Conservation (phyloP, 805 yeast species). For the Clavispora carvajalis region DNA sequence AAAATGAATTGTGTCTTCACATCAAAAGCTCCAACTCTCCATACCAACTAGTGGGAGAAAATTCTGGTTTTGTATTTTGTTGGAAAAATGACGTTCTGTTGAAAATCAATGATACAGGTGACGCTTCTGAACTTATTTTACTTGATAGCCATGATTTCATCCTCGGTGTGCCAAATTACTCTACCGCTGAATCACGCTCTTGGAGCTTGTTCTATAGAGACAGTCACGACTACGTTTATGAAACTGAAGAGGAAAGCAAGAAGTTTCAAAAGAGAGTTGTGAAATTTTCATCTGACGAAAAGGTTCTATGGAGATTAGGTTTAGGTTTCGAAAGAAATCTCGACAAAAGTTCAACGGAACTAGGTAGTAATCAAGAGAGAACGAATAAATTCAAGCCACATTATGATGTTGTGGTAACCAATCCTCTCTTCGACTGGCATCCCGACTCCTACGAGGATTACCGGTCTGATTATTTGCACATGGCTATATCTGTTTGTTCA, state of each 20-base stretch:
- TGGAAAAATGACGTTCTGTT: conserved; percentile 55
- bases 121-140: conserved; percentile 45
- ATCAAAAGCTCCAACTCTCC: conserved; percentile 60
- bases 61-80: conserved; percentile 60
- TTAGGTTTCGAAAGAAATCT: conserved; percentile 63
- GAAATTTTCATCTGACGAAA: conserved; percentile 53
- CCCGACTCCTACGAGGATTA: conserved; percentile 75
- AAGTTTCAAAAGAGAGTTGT: conserved; percentile 41
- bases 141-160: conserved; percentile 54
- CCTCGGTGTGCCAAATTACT: conserved; percentile 51
- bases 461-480: conserved; percentile 76
- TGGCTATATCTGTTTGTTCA: conserved; percentile 36
- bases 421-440: conserved; percentile 54
- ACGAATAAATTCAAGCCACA: conserved; percentile 52
- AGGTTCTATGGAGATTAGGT: conserved; percentile 76
- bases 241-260: conserved; percentile 22
- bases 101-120: conserved; percentile 45
- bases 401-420: conserved; percentile 54
- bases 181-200: conserved; percentile 26
- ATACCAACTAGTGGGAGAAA: conserved; percentile 49
- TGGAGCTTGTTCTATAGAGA: conserved; percentile 36
- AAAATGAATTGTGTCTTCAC: conserved; percentile 53
- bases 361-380: conserved; percentile 38
- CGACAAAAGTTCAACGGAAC: conserved; percentile 23
- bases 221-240: conserved; percentile 8